Percentiles rank a stretch among this genome's conserved stretches.
phyloP scores from a whole-genome alignment of 257 asterid genomes.

The Ajuga chamaepitys region DNA sequence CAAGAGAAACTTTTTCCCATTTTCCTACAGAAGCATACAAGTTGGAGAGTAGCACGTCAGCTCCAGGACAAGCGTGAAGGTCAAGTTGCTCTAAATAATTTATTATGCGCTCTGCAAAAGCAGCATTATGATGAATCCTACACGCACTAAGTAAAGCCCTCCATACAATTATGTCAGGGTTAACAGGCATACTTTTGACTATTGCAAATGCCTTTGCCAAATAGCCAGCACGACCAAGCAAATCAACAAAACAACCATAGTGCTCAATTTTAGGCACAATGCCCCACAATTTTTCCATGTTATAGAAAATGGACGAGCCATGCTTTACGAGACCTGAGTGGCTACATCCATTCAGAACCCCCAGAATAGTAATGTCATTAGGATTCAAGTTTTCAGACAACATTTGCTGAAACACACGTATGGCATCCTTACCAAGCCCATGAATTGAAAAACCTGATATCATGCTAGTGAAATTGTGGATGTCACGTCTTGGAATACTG shows the following conservation, averaged over 20 bases:
- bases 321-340: conserved; percentile 68
- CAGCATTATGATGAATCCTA: conserved; percentile 47
- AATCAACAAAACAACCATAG: conserved; percentile 71
- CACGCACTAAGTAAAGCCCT: conserved; percentile 78
- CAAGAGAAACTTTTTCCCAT: conserved; percentile 51
- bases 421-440: conserved; percentile 56
- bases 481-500: conserved; percentile 32
- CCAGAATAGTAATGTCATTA: conserved; percentile 54
- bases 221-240: conserved; percentile 82
- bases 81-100: conserved; percentile 39
- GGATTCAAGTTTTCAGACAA: conserved; percentile 43
- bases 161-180: conserved; percentile 62
- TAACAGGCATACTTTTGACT: conserved; percentile 48
- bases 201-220: conserved; percentile 65
- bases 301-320: conserved; percentile 56
- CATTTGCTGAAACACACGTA: conserved; percentile 46
- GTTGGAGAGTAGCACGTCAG: conserved; percentile 61
- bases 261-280: conserved; percentile 60
- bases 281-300: conserved; percentile 53
- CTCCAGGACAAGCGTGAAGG: conserved; percentile 26
- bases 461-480: conserved; percentile 63
- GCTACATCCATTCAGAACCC: conserved; percentile 70
- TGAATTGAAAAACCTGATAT: conserved; percentile 62
- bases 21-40: conserved; percentile 69
- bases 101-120: conserved; percentile 44